phyloP scores from a whole-genome alignment of 2,329 filamentous ascomycete genomes.

The Arthrobotrys pseudoclavata region DNA sequence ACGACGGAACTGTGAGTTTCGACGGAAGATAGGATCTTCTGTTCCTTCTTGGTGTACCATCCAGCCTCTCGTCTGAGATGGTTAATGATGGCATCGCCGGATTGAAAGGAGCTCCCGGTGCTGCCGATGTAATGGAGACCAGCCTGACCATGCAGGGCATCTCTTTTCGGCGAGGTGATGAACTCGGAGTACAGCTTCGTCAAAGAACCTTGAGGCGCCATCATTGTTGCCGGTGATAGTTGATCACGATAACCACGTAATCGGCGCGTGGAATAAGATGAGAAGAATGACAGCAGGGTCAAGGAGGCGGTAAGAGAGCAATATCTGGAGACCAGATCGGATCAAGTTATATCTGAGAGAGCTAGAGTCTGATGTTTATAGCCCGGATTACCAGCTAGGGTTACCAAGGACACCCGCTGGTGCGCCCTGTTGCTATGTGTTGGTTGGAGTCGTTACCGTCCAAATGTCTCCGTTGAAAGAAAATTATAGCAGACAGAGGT shows the following conservation, averaged over 20 bases:
- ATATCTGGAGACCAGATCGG: neutral
- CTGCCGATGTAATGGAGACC: conserved; percentile 85
- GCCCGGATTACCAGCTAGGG: neutral
- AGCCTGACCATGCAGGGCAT: conserved; percentile 75
- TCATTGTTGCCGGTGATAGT: conserved; percentile 41
- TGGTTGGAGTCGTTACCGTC: conserved; percentile 13
- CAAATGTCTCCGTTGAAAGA: conserved; percentile 20
- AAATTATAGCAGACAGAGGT: conserved; percentile 15
- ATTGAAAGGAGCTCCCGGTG: conserved; percentile 80
- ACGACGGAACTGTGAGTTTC: conserved; percentile 79
- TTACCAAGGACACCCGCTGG: neutral
- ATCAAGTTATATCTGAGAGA: neutral
- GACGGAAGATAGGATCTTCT: conserved; percentile 80
- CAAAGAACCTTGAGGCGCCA: conserved; percentile 48
- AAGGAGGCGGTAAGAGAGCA: conserved; percentile 11
- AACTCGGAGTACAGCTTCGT: conserved; percentile 76
- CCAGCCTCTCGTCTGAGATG: conserved; percentile 77
- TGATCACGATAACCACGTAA: conserved; percentile 21
- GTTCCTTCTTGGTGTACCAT: conserved; percentile 84
- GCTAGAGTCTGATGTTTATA: conserved; percentile 15
- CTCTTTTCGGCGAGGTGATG: conserved; percentile 75
- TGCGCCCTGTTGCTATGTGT: conserved; percentile 25
- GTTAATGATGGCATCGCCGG: conserved; percentile 82
- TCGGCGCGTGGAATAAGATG: neutral
- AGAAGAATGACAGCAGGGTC: neutral